phyloP scores from a whole-genome alignment of 2,329 filamentous ascomycete genomes.

The Neonectria magnoliae region DNA sequence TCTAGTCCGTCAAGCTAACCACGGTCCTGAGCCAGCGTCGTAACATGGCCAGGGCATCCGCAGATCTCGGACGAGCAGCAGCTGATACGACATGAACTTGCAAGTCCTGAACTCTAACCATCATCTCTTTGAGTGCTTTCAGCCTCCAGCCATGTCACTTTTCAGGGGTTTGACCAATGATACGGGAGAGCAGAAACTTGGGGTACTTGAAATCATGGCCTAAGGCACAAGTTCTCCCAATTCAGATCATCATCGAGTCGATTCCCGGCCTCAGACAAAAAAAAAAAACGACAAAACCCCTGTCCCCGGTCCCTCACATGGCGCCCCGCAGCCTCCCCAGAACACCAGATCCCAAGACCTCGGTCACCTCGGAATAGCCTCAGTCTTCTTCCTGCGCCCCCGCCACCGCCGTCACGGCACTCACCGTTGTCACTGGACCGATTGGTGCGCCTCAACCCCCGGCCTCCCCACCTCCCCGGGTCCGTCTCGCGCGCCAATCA shows the following conservation, averaged over 20 bases:
- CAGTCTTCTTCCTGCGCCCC: neutral
- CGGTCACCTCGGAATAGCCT: conserved; percentile 8
- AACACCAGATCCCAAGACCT: conserved; percentile 1
- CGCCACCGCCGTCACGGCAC: conserved; percentile 1
- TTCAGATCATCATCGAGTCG: neutral
- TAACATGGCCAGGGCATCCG: neutral
- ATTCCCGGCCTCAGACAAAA: too few species aligned
- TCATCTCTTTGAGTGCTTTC: neutral
- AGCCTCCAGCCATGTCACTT: too few species aligned
- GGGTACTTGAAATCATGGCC: too few species aligned
- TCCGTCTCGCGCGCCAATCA: conserved; percentile 24
- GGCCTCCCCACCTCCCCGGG: neutral
- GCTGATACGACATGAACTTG: conserved; percentile 8
- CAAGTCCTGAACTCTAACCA: conserved; percentile 8
- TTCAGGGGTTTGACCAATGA: too few species aligned
- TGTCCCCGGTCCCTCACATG: conserved; percentile 11
- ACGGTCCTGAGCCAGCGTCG: neutral
- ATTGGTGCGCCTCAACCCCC: conserved; percentile 24
- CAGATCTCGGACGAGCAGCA: conserved; percentile 22
- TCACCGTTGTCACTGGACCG: conserved; percentile 7
- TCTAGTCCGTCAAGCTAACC: too few species aligned
- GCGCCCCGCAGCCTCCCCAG: conserved; percentile 16
- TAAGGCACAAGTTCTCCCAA: too few species aligned
- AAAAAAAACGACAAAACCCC: neutral
- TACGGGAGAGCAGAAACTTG: too few species aligned